Evolutionary conservation across 805 yeast species (phyloP), one percentile per base, ranked within the genome.

Genomic region (Myxozyma neotropica): DNA sequence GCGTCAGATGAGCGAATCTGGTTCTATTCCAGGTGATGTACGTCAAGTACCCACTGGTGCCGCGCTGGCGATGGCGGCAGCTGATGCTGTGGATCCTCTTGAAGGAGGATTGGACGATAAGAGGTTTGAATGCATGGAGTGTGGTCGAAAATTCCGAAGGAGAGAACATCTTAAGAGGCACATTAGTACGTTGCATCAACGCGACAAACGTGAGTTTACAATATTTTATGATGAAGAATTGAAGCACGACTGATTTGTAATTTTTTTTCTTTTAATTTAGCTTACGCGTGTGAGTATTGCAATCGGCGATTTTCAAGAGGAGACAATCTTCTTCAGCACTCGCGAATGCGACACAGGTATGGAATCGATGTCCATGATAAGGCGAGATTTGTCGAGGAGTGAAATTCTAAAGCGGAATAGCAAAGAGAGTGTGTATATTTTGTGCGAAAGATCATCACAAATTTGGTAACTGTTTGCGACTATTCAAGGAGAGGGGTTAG

Each of bases 161-260:
- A 89, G 86, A 70, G 94, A 87, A 68, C 94, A 87, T 71, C 74
- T 87, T 66, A 86, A 85, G 70, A 78, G 94, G 60, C 94, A 87
- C 68, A 82, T 84, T 70, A 75, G 92, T 58, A 83, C 89, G 19
- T 76, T 87, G 60, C 94, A 87, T 68, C 86, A 75, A 35, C 79
- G 84, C 56, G 89, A 85, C 57, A 87, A 85, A 71, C 93, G 63
- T 59, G 26, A 51, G 63, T 54, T n/a, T 33, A 7, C 8, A 26
- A 17, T 3, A 1, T 36, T 8, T 10, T 19, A 33, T n/a, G 27
- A 13, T 35, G 15, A 3, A 1, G 26, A 13, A n/a, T n/a, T 15
- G 10, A 19, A 24, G 17, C 50, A n/a, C n/a, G n/a, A n/a, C n/a
- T n/a, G n/a, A n/a, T n/a, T n/a, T n/a, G n/a, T 55, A 33, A 47